Base-by-base conservation (phyloP, 495 filamentous ascomycete genomes). In the Xylaria longipes region DNA sequence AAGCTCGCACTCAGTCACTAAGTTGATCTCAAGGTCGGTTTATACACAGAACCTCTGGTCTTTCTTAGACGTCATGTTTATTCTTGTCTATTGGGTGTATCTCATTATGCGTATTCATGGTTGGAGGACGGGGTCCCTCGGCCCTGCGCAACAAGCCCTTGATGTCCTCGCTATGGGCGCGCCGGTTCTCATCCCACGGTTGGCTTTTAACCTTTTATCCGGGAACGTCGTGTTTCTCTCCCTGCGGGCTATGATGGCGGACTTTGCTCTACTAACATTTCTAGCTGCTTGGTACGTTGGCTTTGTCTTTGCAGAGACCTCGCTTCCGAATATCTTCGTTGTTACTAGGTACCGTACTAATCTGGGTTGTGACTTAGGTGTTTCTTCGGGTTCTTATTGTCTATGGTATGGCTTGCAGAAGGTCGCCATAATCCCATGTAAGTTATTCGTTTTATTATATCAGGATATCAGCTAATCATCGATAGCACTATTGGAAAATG, bases 1-100 rank as follows among this genome's bases (percentile, higher is more conserved):
- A 37, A 35, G 48, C 22, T 33, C 22, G 22, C 58, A n/a, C 52
- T 45, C 22, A 9, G 29, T 14, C 65, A 46, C 41, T 71, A 25
- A 56, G 0, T 62, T 67, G 5, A 8, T 61, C 46, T 45, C 29
- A 29, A 92, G 91, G 91, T 84, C 87, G 58, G 91, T 93, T 8
- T 92, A 93, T 75, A 92, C 91, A 6, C 90, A 94, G 74, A 92
- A 93, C 73, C 84, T 94, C 25, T 94, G 91, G 91, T 91, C 91
- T 0, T 94, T 94, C 77, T 85, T 94, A 17, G 91, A 94, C 73
- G 85, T 91, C 39, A 88, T 87, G 25, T 94, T 93, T 75, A 83
- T 86, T 29, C 27, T 80, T 58, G 88, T 93, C 31, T 93, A 90
- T 75, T 79, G 82, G 70, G 73, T 82, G 67, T 94, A 93, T 75